A percentile compares a stretch with the other conserved stretches of the same genome.
phyloP scores from a whole-genome alignment of 2,329 filamentous ascomycete species.

The Trichoderma aggressivum region DNA sequence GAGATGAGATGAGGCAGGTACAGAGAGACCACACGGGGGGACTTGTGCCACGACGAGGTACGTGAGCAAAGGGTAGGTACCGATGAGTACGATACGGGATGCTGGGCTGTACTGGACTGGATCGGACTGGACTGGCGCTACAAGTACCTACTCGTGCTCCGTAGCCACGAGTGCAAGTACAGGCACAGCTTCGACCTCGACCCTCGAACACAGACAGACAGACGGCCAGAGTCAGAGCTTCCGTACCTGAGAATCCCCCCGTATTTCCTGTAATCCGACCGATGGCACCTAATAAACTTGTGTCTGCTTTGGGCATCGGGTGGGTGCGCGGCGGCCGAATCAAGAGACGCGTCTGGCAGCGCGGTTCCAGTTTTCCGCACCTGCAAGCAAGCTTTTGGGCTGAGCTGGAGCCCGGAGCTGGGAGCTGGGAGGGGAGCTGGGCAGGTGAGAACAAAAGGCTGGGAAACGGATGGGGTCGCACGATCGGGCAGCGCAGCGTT shows the following conservation, averaged over 20 bases:
- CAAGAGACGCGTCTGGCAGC: constrained; percentile 6
- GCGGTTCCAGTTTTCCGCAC: constrained; percentile 9
- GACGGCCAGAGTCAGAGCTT: neutral
- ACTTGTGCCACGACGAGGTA: neutral
- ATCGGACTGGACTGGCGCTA: neutral
- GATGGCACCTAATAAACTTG: constrained; percentile 8
- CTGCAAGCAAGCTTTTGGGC: constrained; percentile 18
- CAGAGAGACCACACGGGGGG: neutral
- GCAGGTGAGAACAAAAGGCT: constrained; percentile 3
- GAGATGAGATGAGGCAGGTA: neutral
- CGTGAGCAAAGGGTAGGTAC: neutral
- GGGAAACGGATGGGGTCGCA: constrained; percentile 11
- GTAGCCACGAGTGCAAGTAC: neutral
- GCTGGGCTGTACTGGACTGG: too few species aligned
- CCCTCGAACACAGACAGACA: neutral
- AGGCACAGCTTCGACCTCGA: neutral
- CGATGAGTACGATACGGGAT: neutral
- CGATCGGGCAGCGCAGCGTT: constrained; percentile 15
- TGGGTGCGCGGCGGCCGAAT: constrained; percentile 1
- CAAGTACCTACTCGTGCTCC: neutral
- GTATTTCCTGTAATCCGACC: constrained; percentile 4
- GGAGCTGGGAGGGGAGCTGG: neutral
- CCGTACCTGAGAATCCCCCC: constrained; percentile 15
- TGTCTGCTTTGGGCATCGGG: constrained; percentile 8
- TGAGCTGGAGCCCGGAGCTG: constrained; percentile 11